Conservation (phyloP, 2,329 filamentous ascomycete species). For the Pseudogymnoascus sp. region DNA sequence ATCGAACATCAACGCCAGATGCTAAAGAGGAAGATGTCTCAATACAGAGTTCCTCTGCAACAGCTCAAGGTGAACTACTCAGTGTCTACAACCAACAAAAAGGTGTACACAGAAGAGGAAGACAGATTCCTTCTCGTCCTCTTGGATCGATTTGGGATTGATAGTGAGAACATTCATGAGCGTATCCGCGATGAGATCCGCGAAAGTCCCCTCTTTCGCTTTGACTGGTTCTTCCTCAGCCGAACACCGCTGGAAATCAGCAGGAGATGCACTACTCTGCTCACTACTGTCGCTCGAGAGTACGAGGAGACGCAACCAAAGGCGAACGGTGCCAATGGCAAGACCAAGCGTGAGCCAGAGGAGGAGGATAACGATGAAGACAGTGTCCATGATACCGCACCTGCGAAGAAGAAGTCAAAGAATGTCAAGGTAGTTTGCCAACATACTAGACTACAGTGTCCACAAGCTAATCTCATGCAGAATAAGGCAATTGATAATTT, state of each 20-base stretch:
- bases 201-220: slow-evolving; percentile 88
- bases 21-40: slow-evolving; percentile 87
- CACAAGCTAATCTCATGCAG: slow-evolving; percentile 37
- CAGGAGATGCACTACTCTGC: slow-evolving; percentile 83
- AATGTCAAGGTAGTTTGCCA: slow-evolving; percentile 65
- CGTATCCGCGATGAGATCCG: slow-evolving; percentile 95
- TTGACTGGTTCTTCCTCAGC: slow-evolving; percentile 99
- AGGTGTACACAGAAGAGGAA: slow-evolving; percentile 98
- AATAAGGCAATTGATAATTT: slow-evolving; percentile 90
- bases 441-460: not conserved
- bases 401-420: slow-evolving; percentile 93
- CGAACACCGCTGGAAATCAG: slow-evolving; percentile 88
- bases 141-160: slow-evolving; percentile 84
- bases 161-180: slow-evolving; percentile 84
- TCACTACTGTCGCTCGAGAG: slow-evolving; percentile 91
- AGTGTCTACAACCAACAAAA: slow-evolving; percentile 98
- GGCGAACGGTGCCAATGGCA: slow-evolving; percentile 54
- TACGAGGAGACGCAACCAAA: slow-evolving; percentile 58
- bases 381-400: slow-evolving; percentile 67
- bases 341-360: slow-evolving; percentile 64
- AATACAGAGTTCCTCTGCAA: slow-evolving; percentile 94
- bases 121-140: slow-evolving; percentile 92
- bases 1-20: slow-evolving; percentile 90
- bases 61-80: slow-evolving; percentile 99
- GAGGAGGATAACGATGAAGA: slow-evolving; percentile 83